Base-by-base conservation (phyloP, 2,329 filamentous ascomycete genomes). In the Colletotrichum sp. region DNA sequence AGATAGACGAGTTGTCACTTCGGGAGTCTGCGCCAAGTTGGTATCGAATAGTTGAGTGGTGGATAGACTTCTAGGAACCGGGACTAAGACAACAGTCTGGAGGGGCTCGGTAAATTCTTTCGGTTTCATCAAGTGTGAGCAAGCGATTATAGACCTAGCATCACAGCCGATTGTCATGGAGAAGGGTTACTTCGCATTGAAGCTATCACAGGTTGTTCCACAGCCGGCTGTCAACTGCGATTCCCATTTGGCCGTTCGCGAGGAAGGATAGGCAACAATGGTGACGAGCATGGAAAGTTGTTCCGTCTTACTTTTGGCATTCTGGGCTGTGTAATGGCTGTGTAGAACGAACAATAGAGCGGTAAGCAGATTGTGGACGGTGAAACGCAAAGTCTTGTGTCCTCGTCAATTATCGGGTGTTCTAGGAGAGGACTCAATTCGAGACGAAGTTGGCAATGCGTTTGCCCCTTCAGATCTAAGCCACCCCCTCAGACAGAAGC, bases 61-160 rank as follows among this genome's bases (percentile, higher is more conserved):
- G 12, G 32, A 10, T 32, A 32, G 30, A 5, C 30, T 32, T 48
- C 3, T 6, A 6, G 38, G 38, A 48, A n/a, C 18, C 5, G 1
- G 2, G 38, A 18, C 38, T 6, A 48, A n/a, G 38, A 48, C 18
- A 8, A 1, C 18, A 48, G 38, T 48, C 38, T 12, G 18, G 3
- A n/a, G 1, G 18, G 18, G 38, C n/a, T 48, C 38, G 38, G 5
- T 12, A 3, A n/a, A n/a, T 48, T 6, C 3, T 10, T n/a, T n/a
- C 3, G 38, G 38, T n/a, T 48, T 2, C 18, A n/a, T n/a, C 1
- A n/a, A 48, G 38, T 7, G 16, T 8, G 8, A 18, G 18, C 18
- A n/a, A n/a, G 2, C 38, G 8, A 21, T 4, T 48, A 2, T 3
- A n/a, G 5, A 9, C 18, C 9, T 4, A n/a, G 1, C 0, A 48